Evolutionary conservation across 2,329 filamentous ascomycete species (phyloP), one percentile per base, ranked within the genome.

Genomic region (Beauveria caledonica): DNA sequence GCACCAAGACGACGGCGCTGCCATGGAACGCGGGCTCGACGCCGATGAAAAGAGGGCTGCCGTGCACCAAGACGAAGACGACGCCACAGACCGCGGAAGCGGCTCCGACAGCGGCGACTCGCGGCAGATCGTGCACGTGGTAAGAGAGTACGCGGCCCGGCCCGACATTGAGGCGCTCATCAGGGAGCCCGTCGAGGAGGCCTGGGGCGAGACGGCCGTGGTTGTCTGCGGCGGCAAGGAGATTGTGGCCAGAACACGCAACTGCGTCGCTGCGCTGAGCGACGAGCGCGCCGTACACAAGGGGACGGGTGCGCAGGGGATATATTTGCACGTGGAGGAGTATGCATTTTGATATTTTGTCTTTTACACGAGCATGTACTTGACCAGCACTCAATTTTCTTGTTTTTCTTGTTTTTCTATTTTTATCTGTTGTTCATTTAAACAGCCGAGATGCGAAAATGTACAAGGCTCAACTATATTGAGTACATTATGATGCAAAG

Each of bases 201-300:
- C 82, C 2, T 80, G 79, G 62, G 83, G 83, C 27, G 83, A 86
- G 72, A 85, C 83, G n/a, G 79, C 78, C 1, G 78, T 86, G 0
- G 78, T 84, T 0, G 83, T 85, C 0, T 86, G 83, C 63, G 84
- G 82, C 15, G 84, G 83, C 1, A 77, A 77, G 55, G 79, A 79
- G 51, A 71, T 86, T 25, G 81, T 83, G 1, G 74, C 80, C 2
- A 72, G 72, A 50, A 78, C 81, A 15, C 74, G 84, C 60, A 86
- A 83, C 64, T 79, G 75, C 60, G 82, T 86, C 3, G 78, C 80
- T 2, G 72, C 71, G 33, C 63, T 86, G 62, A 84, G 81, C 58
- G 83, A 86, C 65, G 83, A 86, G 71, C 72, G 84, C 45, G 84
- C 80, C 0, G 83, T 86, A 23, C 84, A 86, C 67, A 86, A 86